Evolutionary conservation across 345 rosid species (phyloP).

Genomic region (Bruguiera sexangula): DNA sequence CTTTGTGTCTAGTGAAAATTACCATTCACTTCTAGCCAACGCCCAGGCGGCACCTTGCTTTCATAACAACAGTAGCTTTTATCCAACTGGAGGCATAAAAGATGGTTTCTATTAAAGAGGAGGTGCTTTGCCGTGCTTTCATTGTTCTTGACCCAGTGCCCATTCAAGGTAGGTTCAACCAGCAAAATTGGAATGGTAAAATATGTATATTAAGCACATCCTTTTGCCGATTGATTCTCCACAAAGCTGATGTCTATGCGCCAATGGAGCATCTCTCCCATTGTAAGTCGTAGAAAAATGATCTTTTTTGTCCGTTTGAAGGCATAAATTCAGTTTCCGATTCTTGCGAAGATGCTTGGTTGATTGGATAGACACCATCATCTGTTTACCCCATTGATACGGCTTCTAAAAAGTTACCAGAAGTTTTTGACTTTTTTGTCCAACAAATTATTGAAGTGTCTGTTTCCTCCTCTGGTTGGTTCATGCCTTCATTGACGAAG

Average conservation of each 20-base stretch:
- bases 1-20: too few relatives aligned
- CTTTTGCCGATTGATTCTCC: too few relatives aligned
- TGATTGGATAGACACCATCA: neutral
- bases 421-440: neutral
- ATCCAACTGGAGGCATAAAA: too few relatives aligned
- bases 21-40: too few relatives aligned
- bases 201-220: too few relatives aligned
- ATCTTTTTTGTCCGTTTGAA: slow-evolving; percentile 3
- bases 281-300: neutral
- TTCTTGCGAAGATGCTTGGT: neutral
- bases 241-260: neutral
- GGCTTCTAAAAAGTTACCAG: neutral
- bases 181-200: too few relatives aligned
- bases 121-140: too few relatives aligned
- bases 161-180: too few relatives aligned
- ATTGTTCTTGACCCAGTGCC: too few relatives aligned
- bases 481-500: neutral
- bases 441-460: neutral
- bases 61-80: too few relatives aligned
- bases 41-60: too few relatives aligned
- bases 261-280: neutral
- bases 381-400: neutral
- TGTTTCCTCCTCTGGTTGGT: neutral
- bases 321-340: neutral
- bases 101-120: too few relatives aligned